Evolutionary conservation across 441 rosid species (phyloP), one percentile per base, ranked within the genome.

Genomic region (Erodium moschatum): DNA sequence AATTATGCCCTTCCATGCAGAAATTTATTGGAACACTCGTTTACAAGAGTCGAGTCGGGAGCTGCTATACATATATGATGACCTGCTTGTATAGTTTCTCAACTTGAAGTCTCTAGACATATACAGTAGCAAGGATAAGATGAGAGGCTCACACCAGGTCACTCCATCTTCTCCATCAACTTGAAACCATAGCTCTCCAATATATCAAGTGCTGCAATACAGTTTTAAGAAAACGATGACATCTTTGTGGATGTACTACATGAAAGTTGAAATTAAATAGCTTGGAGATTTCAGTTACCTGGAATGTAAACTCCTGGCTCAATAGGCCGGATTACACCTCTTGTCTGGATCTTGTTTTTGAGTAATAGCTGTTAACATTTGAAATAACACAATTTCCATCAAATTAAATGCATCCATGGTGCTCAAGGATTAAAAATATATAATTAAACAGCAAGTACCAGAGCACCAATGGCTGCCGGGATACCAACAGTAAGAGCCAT

Each of bases 401-500:
- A 24, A 24, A 20, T 66, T 27, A 8, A 40, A n/a, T 31, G 38
- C 54, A n/a, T 35, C 19, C 61, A 54, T 54, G 18, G 20, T 19
- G 24, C 21, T 6, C 9, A 54, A 15, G 61, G 8, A 54, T 54
- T 16, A 24, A 19, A 19, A 18, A 7, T 16, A 54, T 40, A 10
- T 54, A 54, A 54, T 54, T 7, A 15, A 54, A 19, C 21, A 16
- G 8, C 12, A 79, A 62, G 67, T 83, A 88, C 98, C 96, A 90
- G 79, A 77, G 93, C 95, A 76, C 91, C 97, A 73, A 86, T 84
- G 62, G 95, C 97, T 27, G 85, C 96, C 0, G 97, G 90, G 72
- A 90, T 78, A 65, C 98, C 98, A 1, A 93, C 98, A 0, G 98
- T 89, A 54, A 87, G 83, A 62, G 97, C 90, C 98, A 93, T 93